Percentiles rank a stretch among this genome's conserved stretches.
Conservation (phyloP, 1,139 yeast genomes). For the Nadsonia starkeyi-henricii region DNA sequence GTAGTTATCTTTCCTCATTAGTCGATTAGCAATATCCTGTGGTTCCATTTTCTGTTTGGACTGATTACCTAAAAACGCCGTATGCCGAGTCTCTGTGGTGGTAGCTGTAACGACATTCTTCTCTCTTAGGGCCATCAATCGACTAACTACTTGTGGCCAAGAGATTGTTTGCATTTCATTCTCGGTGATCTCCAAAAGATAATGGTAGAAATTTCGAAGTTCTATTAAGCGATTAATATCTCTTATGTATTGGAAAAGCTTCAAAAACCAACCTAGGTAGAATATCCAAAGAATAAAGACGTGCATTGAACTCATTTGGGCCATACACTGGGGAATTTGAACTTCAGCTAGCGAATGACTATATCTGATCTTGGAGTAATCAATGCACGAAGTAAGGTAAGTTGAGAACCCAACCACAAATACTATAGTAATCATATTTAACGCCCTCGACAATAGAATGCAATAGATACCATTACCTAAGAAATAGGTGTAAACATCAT, state of each 20-base stretch:
- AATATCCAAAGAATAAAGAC: slow-evolving; percentile 55
- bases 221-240: slow-evolving; percentile 42
- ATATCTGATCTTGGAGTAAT: slow-evolving; percentile 36
- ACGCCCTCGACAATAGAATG: slow-evolving; percentile 47
- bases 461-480: slow-evolving; percentile 75
- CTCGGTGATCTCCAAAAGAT: slow-evolving; percentile 56
- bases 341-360: slow-evolving; percentile 34
- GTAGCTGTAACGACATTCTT: slow-evolving; percentile 59
- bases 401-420: slow-evolving; percentile 71
- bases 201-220: slow-evolving; percentile 47
- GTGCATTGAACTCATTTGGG: slow-evolving; percentile 32
- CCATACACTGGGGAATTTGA: slow-evolving; percentile 46
- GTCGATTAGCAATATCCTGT: slow-evolving; percentile 86
- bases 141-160: slow-evolving; percentile 80
- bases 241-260: slow-evolving; percentile 42
- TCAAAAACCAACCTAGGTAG: slow-evolving; percentile 37
- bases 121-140: slow-evolving; percentile 60
- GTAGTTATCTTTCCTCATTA: slow-evolving; percentile 90
- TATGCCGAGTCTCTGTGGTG: slow-evolving; percentile 6
- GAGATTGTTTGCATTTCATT: slow-evolving; percentile 84
- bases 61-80: slow-evolving; percentile 16
- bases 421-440: slow-evolving; percentile 58
- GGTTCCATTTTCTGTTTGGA: slow-evolving; percentile 72
- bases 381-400: slow-evolving; percentile 72
- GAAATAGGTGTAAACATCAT: slow-evolving; percentile 73